Evolutionary conservation across 2,329 filamentous ascomycete species (phyloP).

Genomic region (Hypoxylon sp.): DNA sequence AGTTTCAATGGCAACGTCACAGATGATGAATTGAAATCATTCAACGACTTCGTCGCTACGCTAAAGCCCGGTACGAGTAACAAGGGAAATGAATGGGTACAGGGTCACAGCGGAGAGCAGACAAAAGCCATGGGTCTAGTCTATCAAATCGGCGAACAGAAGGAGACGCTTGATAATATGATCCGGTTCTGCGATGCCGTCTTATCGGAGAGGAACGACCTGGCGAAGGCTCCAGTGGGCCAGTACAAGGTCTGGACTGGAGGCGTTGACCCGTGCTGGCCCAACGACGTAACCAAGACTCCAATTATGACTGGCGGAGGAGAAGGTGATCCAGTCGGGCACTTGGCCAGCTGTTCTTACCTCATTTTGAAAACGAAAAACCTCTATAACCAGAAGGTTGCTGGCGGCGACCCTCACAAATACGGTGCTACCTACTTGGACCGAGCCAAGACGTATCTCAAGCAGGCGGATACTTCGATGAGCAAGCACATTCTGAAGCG

Average conservation of each 20-base stretch:
- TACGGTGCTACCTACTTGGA: slow-evolving; percentile 42
- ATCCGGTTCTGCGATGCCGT: slow-evolving; percentile 47
- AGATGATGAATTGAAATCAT: slow-evolving; percentile 41
- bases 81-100: slow-evolving; percentile 40
- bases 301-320: slow-evolving; percentile 39
- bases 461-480: slow-evolving; percentile 39
- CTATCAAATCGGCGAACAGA: slow-evolving; percentile 40
- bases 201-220: slow-evolving; percentile 42
- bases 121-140: slow-evolving; percentile 44
- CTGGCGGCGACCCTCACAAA: slow-evolving; percentile 36
- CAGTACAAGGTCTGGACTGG: slow-evolving; percentile 44
- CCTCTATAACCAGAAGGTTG: slow-evolving; percentile 37
- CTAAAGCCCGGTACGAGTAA: slow-evolving; percentile 37
- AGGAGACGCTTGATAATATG: slow-evolving; percentile 42
- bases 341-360: slow-evolving; percentile 40
- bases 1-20: slow-evolving; percentile 45
- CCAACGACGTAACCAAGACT: slow-evolving; percentile 31
- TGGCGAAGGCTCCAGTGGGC: slow-evolving; percentile 40
- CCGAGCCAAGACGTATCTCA: slow-evolving; percentile 38
- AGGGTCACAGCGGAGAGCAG: slow-evolving; percentile 43
- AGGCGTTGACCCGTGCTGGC: slow-evolving; percentile 41
- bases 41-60: slow-evolving; percentile 38
- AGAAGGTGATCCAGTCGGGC: slow-evolving; percentile 42
- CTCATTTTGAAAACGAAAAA: slow-evolving; percentile 40
- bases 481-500: slow-evolving; percentile 38